These are phyloP conservation scores for Jackrogersella multiformis DNA, from an alignment of 495 filamentous ascomycete species.

Conservation along the genomic window DNA sequence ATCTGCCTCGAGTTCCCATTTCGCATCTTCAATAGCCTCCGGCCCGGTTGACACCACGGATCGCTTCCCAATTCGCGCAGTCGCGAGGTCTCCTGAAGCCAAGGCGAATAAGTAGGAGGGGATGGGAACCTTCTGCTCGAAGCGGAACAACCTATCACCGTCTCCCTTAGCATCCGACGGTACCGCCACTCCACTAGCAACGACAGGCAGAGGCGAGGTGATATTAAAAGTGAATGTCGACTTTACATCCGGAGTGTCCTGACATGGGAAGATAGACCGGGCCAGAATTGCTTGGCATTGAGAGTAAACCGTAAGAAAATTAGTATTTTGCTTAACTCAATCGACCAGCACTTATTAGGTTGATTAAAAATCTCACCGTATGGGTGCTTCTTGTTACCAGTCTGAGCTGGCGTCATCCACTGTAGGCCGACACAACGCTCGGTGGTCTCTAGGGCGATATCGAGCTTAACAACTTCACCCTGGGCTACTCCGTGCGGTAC, in stretches of 20 bases:
- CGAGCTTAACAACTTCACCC: slow-evolving; percentile 69
- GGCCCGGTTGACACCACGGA: slow-evolving; percentile 86
- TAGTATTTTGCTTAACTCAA: no score
- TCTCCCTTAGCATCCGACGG: slow-evolving; percentile 59
- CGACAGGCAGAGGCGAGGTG: slow-evolving; percentile 82
- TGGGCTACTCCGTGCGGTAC: slow-evolving; percentile 70
- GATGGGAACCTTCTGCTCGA: slow-evolving; percentile 89
- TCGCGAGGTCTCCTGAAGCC: slow-evolving; percentile 87
- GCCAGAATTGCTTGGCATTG: slow-evolving; percentile 98
- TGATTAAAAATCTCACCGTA: no score
- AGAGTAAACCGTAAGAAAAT: no score
- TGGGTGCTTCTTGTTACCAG: slow-evolving; percentile 89
- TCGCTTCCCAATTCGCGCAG: slow-evolving; percentile 83
- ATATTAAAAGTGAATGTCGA: slow-evolving; percentile 89
- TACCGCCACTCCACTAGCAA: slow-evolving; percentile 84
- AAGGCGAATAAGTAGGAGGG: slow-evolving; percentile 93
- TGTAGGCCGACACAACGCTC: slow-evolving; percentile 89
- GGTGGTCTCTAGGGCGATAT: slow-evolving; percentile 73
- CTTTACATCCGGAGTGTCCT: slow-evolving; percentile 97
- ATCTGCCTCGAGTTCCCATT: slow-evolving; percentile 89
- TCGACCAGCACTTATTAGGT: no score
- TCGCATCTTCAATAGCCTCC: slow-evolving; percentile 81
- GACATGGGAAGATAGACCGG: slow-evolving; percentile 91
- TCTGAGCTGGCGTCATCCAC: slow-evolving; percentile 91
- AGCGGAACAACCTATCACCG: slow-evolving; percentile 73